These are phyloP conservation scores for Suillus subaureus DNA, from an alignment of 768 basidiomycete species.

Conservation along the genomic window DNA sequence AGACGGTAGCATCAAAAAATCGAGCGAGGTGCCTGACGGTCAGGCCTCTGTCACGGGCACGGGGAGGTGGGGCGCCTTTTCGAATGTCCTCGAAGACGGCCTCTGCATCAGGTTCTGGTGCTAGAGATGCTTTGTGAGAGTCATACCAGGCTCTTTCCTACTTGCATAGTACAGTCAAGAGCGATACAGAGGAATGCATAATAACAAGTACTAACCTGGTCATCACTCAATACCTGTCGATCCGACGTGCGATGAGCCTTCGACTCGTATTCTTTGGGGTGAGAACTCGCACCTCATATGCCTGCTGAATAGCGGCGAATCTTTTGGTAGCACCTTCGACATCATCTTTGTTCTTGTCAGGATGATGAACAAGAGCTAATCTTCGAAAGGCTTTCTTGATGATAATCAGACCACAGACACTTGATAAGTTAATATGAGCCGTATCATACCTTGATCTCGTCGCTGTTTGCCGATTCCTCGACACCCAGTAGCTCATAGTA, in stretches of 20 bases:
- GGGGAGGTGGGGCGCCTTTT: conserved; percentile 59
- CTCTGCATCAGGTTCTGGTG: conserved; percentile 82
- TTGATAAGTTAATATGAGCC: not conserved
- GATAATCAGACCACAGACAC: conserved; percentile 14
- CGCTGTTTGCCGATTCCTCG: conserved; percentile 77
- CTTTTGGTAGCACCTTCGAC: conserved; percentile 83
- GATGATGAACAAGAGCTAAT: conserved; percentile 83
- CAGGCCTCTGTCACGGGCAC: conserved; percentile 69
- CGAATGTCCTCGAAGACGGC: conserved; percentile 85
- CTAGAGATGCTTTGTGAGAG: conserved; percentile 79
- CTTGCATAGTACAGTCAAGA: conserved; percentile 31
- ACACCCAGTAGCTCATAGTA: conserved; percentile 86
- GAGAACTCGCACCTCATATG: conserved; percentile 75
- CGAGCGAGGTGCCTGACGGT: conserved; percentile 78
- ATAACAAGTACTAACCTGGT: conserved; percentile 65
- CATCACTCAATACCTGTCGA: conserved; percentile 84
- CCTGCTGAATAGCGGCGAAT: conserved; percentile 89
- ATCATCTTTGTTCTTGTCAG: conserved; percentile 85
- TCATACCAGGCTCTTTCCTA: conserved; percentile 99
- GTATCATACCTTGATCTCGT: conserved; percentile 80
- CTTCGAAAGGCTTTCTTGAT: conserved; percentile 78
- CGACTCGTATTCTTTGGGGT: not conserved
- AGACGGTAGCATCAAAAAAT: conserved; percentile 79
- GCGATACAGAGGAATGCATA: not conserved
- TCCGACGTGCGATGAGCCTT: not conserved